Evolutionary conservation across 345 rosid genomes (phyloP).

Genomic region (Pistacia atlantica): DNA sequence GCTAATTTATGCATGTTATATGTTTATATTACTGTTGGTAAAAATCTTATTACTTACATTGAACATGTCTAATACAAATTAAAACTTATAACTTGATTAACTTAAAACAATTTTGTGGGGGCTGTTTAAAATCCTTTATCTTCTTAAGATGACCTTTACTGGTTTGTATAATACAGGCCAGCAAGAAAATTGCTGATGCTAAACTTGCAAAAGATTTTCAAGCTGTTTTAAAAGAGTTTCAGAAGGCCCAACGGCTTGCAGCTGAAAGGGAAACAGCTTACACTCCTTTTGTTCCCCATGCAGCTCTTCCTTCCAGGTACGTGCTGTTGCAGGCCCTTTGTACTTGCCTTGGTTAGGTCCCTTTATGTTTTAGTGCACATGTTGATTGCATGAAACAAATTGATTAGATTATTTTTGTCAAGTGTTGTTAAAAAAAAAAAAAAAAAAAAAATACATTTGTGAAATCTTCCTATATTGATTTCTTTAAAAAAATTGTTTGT

Average conservation of each 20-base stretch:
- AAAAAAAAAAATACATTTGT: neutral
- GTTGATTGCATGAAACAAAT: neutral
- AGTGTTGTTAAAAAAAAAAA: neutral
- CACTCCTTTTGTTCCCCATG: conserved; percentile 75
- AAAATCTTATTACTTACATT: neutral
- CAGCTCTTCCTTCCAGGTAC: conserved; percentile 69
- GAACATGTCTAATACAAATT: neutral
- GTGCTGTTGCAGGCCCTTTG: neutral
- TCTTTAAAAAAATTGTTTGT: no score
- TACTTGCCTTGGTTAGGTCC: neutral
- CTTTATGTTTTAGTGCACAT: conserved; percentile 1
- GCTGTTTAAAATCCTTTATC: neutral
- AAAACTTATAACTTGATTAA: neutral
- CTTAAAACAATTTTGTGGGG: neutral
- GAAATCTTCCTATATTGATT: neutral
- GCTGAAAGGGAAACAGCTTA: conserved; percentile 96
- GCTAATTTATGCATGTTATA: neutral
- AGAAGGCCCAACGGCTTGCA: conserved; percentile 96
- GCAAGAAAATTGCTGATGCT: conserved; percentile 93
- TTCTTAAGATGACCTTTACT: conserved; percentile 4
- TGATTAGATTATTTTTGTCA: neutral
- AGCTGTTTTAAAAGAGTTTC: conserved; percentile 92
- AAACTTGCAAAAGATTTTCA: conserved; percentile 99
- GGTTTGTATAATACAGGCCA: conserved; percentile 44
- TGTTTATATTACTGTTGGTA: conserved; percentile 12